Percentiles rank a stretch among this genome's conserved stretches.
Conservation (phyloP, 2,329 filamentous ascomycete species). For the Aspergillus carbonarius region DNA sequence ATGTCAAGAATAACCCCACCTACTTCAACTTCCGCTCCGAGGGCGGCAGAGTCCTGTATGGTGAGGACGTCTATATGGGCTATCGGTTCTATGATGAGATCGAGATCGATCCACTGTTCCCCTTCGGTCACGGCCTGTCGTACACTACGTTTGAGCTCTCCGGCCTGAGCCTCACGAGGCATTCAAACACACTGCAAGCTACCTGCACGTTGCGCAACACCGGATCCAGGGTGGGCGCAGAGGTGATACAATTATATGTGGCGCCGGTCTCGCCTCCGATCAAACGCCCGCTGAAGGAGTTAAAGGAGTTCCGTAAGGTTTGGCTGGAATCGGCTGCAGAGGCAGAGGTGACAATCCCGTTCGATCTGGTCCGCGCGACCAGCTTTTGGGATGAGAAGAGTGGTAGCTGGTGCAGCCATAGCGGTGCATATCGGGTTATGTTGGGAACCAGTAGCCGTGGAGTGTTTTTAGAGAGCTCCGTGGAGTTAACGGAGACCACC, state of each 20-base stretch:
- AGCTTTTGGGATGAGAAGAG: slow-evolving; percentile 10
- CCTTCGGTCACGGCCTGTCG: slow-evolving; percentile 74
- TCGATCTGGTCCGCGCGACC: slow-evolving; percentile 1
- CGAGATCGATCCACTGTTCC: slow-evolving; percentile 63
- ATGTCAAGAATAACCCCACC: slow-evolving; percentile 48
- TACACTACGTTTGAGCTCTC: slow-evolving; percentile 67
- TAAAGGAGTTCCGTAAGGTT: slow-evolving; percentile 64
- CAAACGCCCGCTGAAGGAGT: slow-evolving; percentile 47
- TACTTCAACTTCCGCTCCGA: slow-evolving; percentile 70
- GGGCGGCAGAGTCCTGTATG: slow-evolving; percentile 67
- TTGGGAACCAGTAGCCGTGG: slow-evolving; percentile 3
- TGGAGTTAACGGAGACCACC: background rate
- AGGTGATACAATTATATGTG: slow-evolving; percentile 54
- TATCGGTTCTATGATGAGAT: slow-evolving; percentile 75
- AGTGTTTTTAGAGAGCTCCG: background rate
- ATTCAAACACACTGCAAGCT: slow-evolving; percentile 13
- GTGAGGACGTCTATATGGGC: slow-evolving; percentile 74
- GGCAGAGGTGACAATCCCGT: slow-evolving; percentile 41
- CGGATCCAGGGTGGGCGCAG: slow-evolving; percentile 50
- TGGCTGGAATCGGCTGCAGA: slow-evolving; percentile 57
- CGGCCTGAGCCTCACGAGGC: slow-evolving; percentile 29
- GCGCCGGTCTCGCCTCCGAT: slow-evolving; percentile 1
- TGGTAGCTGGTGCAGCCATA: slow-evolving; percentile 1
- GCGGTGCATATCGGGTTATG: background rate
- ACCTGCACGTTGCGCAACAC: slow-evolving; percentile 40